Percentiles rank a stretch among this genome's conserved stretches.
phyloP scores from a whole-genome alignment of 148 eudicot species.

The Rhododendron ovatum region DNA sequence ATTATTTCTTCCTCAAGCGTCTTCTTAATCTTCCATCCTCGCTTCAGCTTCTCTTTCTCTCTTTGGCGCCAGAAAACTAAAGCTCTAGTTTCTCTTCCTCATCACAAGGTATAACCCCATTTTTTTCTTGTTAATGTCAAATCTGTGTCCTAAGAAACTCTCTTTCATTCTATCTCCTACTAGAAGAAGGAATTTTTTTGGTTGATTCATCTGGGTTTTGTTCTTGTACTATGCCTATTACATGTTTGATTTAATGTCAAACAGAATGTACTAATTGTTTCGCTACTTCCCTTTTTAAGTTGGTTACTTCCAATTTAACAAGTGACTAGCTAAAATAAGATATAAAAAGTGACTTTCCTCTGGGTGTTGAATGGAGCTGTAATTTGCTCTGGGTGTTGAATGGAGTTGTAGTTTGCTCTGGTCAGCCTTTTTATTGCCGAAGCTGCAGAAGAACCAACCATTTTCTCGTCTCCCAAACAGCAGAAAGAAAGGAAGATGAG shows the following conservation, averaged over 20 bases:
- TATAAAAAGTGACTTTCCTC: no score
- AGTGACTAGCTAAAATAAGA: no score
- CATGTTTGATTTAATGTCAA: neutral
- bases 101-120: no score
- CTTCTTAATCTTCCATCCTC: neutral
- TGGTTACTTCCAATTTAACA: neutral
- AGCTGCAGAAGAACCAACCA: neutral
- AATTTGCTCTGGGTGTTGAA: no score
- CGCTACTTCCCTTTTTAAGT: neutral
- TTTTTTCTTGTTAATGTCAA: no score
- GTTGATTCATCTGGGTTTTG: neutral
- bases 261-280: neutral
- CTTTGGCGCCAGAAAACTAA: neutral
- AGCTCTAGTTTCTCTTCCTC: no score
- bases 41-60: neutral
- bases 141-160: no score
- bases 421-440: neutral
- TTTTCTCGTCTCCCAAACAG: neutral
- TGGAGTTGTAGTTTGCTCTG: neutral
- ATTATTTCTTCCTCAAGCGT: neutral
- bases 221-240: neutral
- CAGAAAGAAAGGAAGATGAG: slow-evolving; percentile 13
- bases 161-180: neutral
- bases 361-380: no score
- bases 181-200: neutral